Base-by-base conservation (phyloP, 345 rosid genomes). In the Eucalyptus urophylla region DNA sequence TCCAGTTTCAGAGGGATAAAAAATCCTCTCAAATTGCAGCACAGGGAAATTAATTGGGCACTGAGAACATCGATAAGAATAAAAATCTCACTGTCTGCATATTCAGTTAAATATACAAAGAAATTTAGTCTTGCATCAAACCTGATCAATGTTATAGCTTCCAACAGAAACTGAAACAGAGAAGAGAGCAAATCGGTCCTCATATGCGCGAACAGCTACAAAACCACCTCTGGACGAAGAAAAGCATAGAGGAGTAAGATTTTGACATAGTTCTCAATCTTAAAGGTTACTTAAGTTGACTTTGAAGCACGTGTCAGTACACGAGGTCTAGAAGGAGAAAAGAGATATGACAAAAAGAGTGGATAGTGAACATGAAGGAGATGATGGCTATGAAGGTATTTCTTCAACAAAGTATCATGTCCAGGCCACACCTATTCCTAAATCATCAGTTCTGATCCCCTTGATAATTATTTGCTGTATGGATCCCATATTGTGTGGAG, bases 181-280 rank as follows among this genome's bases (percentile, higher is more conserved):
- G 91, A 96, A 97, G 53, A 96, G 90, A 90, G 96, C 97, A 92
- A 97, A 91, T 72, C 89, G 93, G 85, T 97, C 99, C 89, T 94
- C 97, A 91, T 95, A 95, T 87, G 97, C 97, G 90, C 97, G 94
- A 43, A 93, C 94, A 92, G 98, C 98, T 90, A 98, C 89, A 89
- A 92, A 97, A 87, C 91, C 90, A 76, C 99, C 99, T 86, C 99
- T 97, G 93, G 86, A 87, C 49, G 56, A 47, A 69, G 43, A 76
- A 81, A 80, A 37, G 51, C 81, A 37, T 40, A 80, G 62, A 87
- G 56, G 67, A 72, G 47, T 37, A 76, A 76, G 47, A 76, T 37
- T 6, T 40, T 76, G 3, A 21, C 5, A 43, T 31, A 21, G 7
- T 87, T 87, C 49, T 87, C 21, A 40, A 76, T 76, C 27, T 7